phyloP scores from a whole-genome alignment of 2,329 filamentous ascomycete genomes.

The Waltergamsia citrina region DNA sequence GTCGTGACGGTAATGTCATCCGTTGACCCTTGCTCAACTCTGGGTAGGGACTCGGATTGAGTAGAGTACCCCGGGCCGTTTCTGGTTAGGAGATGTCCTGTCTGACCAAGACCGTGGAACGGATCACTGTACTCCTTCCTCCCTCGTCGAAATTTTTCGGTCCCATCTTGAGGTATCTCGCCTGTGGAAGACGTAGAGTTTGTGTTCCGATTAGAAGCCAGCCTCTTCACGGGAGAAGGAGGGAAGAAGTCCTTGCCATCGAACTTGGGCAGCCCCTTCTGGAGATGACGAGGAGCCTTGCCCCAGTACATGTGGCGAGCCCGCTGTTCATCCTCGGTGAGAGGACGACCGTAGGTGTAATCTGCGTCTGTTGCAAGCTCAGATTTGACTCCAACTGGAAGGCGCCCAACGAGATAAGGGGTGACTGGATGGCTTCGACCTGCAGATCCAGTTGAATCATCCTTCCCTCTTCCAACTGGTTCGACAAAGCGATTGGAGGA shows the following conservation, averaged over 20 bases:
- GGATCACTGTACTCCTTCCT: conserved; percentile 10
- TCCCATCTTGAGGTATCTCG: neutral
- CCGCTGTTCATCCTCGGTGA: conserved; percentile 49
- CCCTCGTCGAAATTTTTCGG: too few relatives aligned
- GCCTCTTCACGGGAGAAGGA: conserved; percentile 42
- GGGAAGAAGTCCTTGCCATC: conserved; percentile 58
- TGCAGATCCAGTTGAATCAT: neutral
- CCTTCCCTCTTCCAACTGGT: neutral
- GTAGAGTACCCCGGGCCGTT: conserved; percentile 16
- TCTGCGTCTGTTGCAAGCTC: conserved; percentile 32
- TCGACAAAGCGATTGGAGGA: too few relatives aligned
- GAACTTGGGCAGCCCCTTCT: conserved; percentile 49
- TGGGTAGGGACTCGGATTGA: conserved; percentile 20
- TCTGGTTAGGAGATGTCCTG: conserved; percentile 10
- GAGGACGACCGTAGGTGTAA: conserved; percentile 44
- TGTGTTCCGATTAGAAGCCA: conserved; percentile 9
- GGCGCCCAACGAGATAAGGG: conserved; percentile 47
- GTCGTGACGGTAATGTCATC: conserved; percentile 5
- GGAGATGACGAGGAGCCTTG: conserved; percentile 38
- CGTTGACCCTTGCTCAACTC: conserved; percentile 8
- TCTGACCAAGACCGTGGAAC: conserved; percentile 10
- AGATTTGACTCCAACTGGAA: conserved; percentile 33
- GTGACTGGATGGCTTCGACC: conserved; percentile 3
- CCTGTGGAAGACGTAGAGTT: neutral
- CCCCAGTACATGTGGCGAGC: conserved; percentile 54